Conservation (phyloP, 805 yeast species). For the Hemisphaericaspora nanyangensis region DNA sequence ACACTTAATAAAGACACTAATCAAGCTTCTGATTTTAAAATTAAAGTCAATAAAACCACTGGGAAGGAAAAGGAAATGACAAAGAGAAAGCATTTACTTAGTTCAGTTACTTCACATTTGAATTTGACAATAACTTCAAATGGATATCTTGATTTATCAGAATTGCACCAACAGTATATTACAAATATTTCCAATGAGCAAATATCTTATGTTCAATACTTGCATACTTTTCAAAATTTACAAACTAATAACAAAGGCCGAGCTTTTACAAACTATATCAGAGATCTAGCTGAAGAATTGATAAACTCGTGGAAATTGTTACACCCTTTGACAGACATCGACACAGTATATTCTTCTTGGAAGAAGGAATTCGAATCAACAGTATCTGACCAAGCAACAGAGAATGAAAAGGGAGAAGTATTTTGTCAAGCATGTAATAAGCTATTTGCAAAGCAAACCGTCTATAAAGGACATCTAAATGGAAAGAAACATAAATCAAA, state of each 20-base stretch:
- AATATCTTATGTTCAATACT: conserved; percentile 47
- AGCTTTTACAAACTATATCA: conserved; percentile 44
- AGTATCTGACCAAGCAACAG: conserved; percentile 8
- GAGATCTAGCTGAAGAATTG: conserved; percentile 48
- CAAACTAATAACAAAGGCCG: conserved; percentile 17
- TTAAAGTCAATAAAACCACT: conserved; percentile 8
- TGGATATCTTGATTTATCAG: conserved; percentile 62
- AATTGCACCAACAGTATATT: conserved; percentile 51
- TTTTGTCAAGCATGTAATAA: conserved; percentile 66
- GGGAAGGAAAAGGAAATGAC: conserved; percentile 19
- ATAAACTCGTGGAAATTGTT: conserved; percentile 42
- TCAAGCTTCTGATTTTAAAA: conserved; percentile 1
- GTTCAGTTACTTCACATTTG: conserved; percentile 48
- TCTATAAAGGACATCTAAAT: conserved; percentile 60
- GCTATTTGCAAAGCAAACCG: conserved; percentile 58
- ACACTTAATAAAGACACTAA: conserved; percentile 1
- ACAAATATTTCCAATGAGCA: conserved; percentile 30
- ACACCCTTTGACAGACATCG: conserved; percentile 46
- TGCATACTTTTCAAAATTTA: conserved; percentile 43
- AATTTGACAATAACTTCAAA: conserved; percentile 49
- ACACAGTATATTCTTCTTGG: conserved; percentile 12
- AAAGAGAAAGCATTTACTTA: conserved; percentile 38
- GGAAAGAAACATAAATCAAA: conserved; percentile 76
- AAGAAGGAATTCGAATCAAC: conserved; percentile 5
- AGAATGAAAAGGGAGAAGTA: conserved; percentile 26